Conservation (phyloP, 1,284 basidiomycete species). For the Chalciporus sp. region DNA sequence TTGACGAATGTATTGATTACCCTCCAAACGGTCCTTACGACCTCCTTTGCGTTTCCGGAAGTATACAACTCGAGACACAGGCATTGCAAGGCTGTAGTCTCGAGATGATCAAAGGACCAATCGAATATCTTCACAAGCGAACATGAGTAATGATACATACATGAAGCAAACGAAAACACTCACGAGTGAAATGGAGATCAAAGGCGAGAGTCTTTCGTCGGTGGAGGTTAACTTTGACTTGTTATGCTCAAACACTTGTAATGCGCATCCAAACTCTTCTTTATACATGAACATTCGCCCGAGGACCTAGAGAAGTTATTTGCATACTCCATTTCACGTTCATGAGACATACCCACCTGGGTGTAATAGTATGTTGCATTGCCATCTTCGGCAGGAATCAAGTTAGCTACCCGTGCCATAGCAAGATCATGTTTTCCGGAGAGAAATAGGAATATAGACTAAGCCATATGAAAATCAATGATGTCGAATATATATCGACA, state of each 20-base stretch:
- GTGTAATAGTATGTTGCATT: not conserved
- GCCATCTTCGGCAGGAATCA: not conserved
- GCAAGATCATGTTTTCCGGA: constrained; percentile 3
- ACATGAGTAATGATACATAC: not conserved
- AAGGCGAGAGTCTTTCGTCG: not conserved
- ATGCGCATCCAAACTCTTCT: not conserved
- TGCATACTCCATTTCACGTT: too few relatives aligned
- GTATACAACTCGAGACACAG: not conserved
- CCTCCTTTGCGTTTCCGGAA: not conserved
- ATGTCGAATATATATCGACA: too few relatives aligned
- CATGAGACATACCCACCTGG: constrained; percentile 1
- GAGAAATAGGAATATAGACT: constrained; percentile 5
- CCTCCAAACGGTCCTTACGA: not conserved
- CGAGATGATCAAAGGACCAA: not conserved
- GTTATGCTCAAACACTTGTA: not conserved
- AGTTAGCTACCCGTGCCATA: not conserved
- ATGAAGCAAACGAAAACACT: not conserved
- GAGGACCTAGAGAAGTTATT: constrained; percentile 1
- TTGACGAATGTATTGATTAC: not conserved
- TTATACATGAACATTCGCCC: constrained; percentile 4
- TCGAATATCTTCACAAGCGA: not conserved
- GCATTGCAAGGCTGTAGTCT: not conserved
- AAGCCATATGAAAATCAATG: not conserved
- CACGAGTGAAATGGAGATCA: not conserved
- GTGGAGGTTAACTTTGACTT: not conserved